Evolutionary conservation across 1,284 basidiomycete species (phyloP).

Genomic region (Mixia osmundae): DNA sequence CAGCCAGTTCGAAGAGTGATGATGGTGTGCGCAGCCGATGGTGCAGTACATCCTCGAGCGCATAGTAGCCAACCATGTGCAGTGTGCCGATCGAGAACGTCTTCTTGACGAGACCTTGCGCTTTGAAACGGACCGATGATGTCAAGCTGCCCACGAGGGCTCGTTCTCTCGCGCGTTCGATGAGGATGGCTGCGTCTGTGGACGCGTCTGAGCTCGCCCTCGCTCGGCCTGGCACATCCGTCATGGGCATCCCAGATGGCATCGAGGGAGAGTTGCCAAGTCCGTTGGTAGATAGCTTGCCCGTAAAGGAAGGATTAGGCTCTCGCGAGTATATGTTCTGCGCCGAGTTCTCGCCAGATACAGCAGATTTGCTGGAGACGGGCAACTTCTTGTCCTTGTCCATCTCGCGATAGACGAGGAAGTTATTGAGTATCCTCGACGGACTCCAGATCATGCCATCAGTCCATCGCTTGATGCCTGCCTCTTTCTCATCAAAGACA

Average conservation of each 20-base stretch:
- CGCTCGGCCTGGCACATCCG: conserved; percentile 2
- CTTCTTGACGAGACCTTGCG: conserved; percentile 84
- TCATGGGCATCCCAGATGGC: not conserved
- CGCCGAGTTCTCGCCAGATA: not conserved
- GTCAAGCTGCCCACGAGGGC: conserved; percentile 68
- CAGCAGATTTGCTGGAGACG: not conserved
- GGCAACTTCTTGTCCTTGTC: not conserved
- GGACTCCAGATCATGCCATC: conserved; percentile 88
- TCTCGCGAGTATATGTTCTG: not conserved
- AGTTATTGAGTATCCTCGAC: conserved; percentile 74
- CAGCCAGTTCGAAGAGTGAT: conserved; percentile 61
- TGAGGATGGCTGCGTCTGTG: not conserved
- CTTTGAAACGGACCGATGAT: conserved; percentile 73
- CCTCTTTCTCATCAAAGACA: conserved; percentile 92
- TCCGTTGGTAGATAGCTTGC: not conserved
- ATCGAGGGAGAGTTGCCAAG: too few relatives aligned
- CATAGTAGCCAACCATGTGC: conserved; percentile 91
- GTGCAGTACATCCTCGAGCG: conserved; percentile 66
- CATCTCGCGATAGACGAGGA: conserved; percentile 48
- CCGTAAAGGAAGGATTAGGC: not conserved
- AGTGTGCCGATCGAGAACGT: conserved; percentile 34
- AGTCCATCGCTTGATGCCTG: conserved; percentile 95
- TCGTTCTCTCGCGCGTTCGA: conserved; percentile 32
- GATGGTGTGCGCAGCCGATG: conserved; percentile 71
- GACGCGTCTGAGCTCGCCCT: not conserved